Conservation (phyloP, 352 stramenopile species). For the Aphanomyces euteiches region DNA sequence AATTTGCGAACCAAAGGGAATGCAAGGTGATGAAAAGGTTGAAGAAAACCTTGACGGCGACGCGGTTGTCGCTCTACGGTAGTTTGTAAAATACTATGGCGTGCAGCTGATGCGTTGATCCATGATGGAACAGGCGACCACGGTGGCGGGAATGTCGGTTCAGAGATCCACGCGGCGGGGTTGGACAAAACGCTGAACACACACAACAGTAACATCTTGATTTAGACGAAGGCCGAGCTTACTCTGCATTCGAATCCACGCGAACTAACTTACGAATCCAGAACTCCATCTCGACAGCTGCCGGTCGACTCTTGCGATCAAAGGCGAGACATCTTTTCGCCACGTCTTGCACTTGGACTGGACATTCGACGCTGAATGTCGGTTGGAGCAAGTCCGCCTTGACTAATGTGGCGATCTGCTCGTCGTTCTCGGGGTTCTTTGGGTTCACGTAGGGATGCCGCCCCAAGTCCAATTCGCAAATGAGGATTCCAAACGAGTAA, state of each 20-base stretch:
- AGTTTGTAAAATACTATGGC: no score
- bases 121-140: no score
- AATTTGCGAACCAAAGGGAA: no score
- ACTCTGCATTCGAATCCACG: neutral
- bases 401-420: slow-evolving; percentile 27
- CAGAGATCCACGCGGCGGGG: no score
- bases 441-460: slow-evolving; percentile 65
- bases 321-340: slow-evolving; percentile 18
- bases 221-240: neutral
- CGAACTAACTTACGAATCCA: slow-evolving; percentile 26
- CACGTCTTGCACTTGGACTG: slow-evolving; percentile 27
- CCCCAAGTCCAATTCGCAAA: slow-evolving; percentile 71
- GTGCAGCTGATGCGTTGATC: no score
- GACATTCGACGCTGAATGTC: slow-evolving; percentile 23
- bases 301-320: slow-evolving; percentile 5
- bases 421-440: slow-evolving; percentile 19
- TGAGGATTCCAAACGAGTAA: slow-evolving; percentile 74
- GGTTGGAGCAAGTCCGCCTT: slow-evolving; percentile 29
- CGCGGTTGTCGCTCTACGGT: no score
- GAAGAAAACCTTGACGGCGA: no score
- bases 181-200: no score
- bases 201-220: no score
- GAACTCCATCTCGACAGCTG: slow-evolving; percentile 28
- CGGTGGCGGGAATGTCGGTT: no score
- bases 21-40: no score